Evolutionary conservation across 768 basidiomycete genomes (phyloP).

Genomic region (Serpula lacrymans): DNA sequence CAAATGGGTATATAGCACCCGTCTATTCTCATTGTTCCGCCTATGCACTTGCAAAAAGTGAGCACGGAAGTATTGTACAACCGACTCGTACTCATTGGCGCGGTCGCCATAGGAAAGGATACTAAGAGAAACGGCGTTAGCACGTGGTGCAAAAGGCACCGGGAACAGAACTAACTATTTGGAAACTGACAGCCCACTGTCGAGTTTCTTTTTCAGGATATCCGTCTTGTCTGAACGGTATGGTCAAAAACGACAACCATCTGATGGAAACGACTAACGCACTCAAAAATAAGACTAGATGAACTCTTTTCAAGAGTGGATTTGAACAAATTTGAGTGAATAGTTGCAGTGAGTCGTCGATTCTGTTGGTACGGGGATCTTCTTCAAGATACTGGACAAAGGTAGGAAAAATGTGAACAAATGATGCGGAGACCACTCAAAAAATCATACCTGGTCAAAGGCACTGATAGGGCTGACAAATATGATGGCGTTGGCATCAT

Average conservation of each 20-base stretch:
- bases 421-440: not conserved
- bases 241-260: not conserved
- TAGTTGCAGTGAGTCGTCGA: conserved; percentile 85
- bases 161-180: conserved; percentile 61
- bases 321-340: conserved; percentile 87
- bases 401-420: conserved; percentile 3
- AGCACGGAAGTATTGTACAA: conserved; percentile 82
- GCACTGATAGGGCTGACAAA: conserved; percentile 78
- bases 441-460: conserved; percentile 59
- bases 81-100: conserved; percentile 76
- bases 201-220: conserved; percentile 68
- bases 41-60: conserved; percentile 81
- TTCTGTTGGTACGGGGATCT: conserved; percentile 79
- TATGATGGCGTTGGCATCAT: conserved; percentile 77
- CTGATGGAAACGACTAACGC: conserved; percentile 26
- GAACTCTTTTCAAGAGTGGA: conserved; percentile 68
- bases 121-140: conserved; percentile 31
- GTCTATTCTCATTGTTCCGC: conserved; percentile 73
- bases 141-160: conserved; percentile 4
- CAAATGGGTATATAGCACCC: conserved; percentile 79
- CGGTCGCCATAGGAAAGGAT: conserved; percentile 81
- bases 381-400: conserved; percentile 72
- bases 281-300: conserved; percentile 59
- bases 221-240: conserved; percentile 66
- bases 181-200: conserved; percentile 63